Base-by-base conservation (phyloP, 2,329 filamentous ascomycete species). In the Botrytis galanthina region DNA sequence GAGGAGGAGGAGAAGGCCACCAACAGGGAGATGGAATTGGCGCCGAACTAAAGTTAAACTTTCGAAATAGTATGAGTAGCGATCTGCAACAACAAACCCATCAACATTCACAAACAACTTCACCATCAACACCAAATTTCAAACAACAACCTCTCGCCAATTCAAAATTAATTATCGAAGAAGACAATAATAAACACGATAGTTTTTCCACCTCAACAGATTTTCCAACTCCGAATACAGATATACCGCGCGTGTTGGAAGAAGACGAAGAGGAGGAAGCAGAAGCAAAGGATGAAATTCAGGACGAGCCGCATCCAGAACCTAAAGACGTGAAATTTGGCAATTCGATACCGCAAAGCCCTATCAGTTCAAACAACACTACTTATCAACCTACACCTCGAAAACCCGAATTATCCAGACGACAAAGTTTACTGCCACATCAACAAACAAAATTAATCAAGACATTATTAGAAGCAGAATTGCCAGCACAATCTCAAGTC, bases 371-470 rank as follows among this genome's bases (percentile, higher is more conserved):
- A 16, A 57, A 35, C 26, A 35, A 35, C 14, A 42, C 20, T 39
- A 37, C 60, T n/a, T 59, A 51, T 32, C 66, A 71, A 57, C 59
- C 59, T 37, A 63, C 57, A 29, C 44, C 54, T 29, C 72, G 75
- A 68, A 76, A 76, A 70, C 79, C 79, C 20, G 79, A 78, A 46
- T 73, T 79, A 20, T 66, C 76, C 9, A 76, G 80, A 74, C 76
- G 77, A 73, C 85, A 86, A 78, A 86, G 84, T 75, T 80, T 86
- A 64, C 78, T 87, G 29, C 84, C 83, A 44, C 82, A 80, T 77
- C 83, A 81, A 75, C 86, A 85, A 77, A 83, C 82, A 57, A 83
- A 81, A 68, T 79, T 86, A 75, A 88, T 88, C 78, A 86, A 84
- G 75, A 86, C 86, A 18, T 83, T 90, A 66, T 84, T 90, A 75